Evolutionary conservation across 805 yeast genomes (phyloP).

Genomic region (Kuraishia hungarica): DNA sequence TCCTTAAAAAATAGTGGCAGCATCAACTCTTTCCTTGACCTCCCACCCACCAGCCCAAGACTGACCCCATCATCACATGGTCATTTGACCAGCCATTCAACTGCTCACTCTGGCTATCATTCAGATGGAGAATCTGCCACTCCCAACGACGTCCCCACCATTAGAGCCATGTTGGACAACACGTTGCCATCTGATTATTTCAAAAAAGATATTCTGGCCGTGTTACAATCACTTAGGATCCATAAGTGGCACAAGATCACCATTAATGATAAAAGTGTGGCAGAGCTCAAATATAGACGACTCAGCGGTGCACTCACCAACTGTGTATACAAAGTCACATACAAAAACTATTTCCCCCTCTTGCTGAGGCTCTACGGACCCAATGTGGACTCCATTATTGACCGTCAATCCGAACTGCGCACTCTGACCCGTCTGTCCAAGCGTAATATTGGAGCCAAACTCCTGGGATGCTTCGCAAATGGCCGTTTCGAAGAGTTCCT

Average conservation of each 20-base stretch:
- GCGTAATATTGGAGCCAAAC: conserved; percentile 78
- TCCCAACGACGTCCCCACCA: conserved; percentile 11
- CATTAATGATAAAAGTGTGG: conserved; percentile 23
- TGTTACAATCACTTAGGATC: conserved; percentile 55
- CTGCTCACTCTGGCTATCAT: too few relatives aligned
- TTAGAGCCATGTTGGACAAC: conserved; percentile 60
- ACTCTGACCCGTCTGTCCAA: conserved; percentile 65
- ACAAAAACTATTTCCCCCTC: conserved; percentile 42
- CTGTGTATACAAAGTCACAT: conserved; percentile 64
- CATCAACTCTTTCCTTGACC: background rate
- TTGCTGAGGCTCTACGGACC: conserved; percentile 83
- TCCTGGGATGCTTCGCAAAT: conserved; percentile 83
- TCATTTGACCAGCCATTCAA: too few relatives aligned
- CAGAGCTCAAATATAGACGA: conserved; percentile 45
- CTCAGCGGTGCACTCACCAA: conserved; percentile 93
- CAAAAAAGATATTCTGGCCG: conserved; percentile 66
- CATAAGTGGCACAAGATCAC: conserved; percentile 69
- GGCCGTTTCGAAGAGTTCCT: conserved; percentile 93
- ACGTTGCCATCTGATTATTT: conserved; percentile 77
- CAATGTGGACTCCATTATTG: conserved; percentile 78
- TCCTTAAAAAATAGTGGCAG: background rate
- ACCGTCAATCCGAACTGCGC: conserved; percentile 71
- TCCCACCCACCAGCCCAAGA: background rate
- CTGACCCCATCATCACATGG: background rate
- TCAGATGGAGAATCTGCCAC: background rate